Percentiles rank a stretch among this genome's conserved stretches.
These are phyloP conservation scores for Tulasnella sp. DNA, from an alignment of 768 basidiomycete genomes.

Conservation along the genomic window DNA sequence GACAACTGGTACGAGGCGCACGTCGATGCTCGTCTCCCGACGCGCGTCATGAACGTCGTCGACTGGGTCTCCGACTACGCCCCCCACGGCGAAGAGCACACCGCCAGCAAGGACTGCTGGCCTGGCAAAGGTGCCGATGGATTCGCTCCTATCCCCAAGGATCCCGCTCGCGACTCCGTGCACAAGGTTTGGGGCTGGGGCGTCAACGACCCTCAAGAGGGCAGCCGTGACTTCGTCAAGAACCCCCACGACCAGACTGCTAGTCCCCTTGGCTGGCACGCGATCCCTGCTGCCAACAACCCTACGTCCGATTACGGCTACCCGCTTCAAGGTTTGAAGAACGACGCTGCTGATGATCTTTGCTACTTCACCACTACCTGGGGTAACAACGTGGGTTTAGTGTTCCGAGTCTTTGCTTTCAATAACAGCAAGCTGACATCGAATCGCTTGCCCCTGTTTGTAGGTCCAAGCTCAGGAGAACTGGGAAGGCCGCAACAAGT, in stretches of 20 bases:
- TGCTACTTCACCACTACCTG: conserved; percentile 77
- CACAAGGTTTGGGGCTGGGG: conserved; percentile 84
- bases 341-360: conserved; percentile 39
- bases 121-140: background rate
- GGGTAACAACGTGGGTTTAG: conserved; percentile 91
- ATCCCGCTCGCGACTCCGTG: conserved; percentile 37
- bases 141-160: conserved; percentile 43
- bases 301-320: conserved; percentile 50
- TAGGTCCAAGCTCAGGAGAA: conserved; percentile 93
- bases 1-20: conserved; percentile 97
- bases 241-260: conserved; percentile 78
- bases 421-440: too few species aligned
- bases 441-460: background rate
- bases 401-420: too few species aligned
- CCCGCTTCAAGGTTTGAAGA: conserved; percentile 39
- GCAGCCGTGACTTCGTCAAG: conserved; percentile 59
- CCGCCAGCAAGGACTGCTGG: background rate
- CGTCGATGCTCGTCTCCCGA: conserved; percentile 71
- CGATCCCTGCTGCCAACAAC: conserved; percentile 71
- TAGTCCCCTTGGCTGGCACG: conserved; percentile 91
- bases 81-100: conserved; percentile 37
- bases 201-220: conserved; percentile 79
- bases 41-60: conserved; percentile 83
- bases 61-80: conserved; percentile 89
- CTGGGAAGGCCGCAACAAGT: conserved; percentile 73